These are phyloP conservation scores for Eucalyptus melliodora DNA, from an alignment of 345 rosid genomes.

Conservation along the genomic window DNA sequence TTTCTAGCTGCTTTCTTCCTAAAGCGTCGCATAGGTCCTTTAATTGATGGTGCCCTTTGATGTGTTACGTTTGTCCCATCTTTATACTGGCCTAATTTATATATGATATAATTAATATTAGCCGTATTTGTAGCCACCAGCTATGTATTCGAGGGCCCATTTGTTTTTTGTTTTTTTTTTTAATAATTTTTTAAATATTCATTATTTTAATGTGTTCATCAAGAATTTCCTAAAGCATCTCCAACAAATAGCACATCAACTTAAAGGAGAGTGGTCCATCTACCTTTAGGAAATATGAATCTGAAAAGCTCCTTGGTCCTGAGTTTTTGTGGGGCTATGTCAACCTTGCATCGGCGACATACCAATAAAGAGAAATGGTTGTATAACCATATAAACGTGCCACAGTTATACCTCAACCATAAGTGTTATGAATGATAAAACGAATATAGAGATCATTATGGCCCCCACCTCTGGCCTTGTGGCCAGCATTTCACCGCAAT, in stretches of 20 bases:
- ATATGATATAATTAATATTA: neutral
- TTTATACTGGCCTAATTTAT: neutral
- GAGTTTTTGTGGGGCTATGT: neutral
- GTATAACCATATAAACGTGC: no score
- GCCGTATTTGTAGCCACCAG: neutral
- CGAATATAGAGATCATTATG: no score
- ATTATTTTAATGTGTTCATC: neutral
- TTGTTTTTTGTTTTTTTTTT: neutral
- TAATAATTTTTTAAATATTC: neutral
- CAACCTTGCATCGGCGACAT: neutral
- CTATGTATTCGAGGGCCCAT: neutral
- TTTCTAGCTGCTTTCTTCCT: neutral
- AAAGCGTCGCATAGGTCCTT: neutral
- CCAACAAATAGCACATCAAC: neutral
- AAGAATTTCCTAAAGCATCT: neutral
- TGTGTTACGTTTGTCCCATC: neutral
- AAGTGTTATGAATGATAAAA: no score
- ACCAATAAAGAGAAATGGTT: neutral
- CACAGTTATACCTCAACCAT: no score
- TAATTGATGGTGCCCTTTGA: neutral
- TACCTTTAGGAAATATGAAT: neutral
- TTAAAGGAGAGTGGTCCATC: neutral
- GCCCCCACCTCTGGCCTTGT: no score
- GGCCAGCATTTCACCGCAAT: no score
- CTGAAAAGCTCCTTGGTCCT: neutral